Percentiles rank a stretch among this genome's conserved stretches.
Conservation (phyloP, 2,329 filamentous ascomycete species). For the Pseudogymnoascus sp. region DNA sequence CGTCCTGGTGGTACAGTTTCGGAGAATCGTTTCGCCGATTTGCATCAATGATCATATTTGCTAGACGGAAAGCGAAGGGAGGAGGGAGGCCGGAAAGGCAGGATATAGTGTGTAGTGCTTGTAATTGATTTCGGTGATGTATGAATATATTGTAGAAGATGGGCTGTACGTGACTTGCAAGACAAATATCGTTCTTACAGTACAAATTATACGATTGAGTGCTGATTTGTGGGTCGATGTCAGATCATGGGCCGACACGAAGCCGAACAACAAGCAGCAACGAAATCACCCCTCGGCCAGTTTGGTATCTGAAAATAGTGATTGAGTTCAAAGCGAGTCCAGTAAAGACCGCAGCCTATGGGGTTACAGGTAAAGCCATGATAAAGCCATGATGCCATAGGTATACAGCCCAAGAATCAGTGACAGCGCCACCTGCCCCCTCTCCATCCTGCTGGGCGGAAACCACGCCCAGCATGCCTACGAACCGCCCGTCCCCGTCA, state of each 20-base stretch:
- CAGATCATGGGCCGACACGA: not conserved
- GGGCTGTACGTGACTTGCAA: not conserved
- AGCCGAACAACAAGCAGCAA: not conserved
- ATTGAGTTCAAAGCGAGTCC: slow-evolving; percentile 8
- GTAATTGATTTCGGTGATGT: not conserved
- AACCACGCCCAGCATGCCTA: slow-evolving; percentile 1
- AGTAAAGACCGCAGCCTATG: slow-evolving; percentile 8
- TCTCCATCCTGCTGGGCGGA: slow-evolving; percentile 3
- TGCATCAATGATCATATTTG: not conserved
- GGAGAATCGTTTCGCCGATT: not conserved
- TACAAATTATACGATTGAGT: not conserved
- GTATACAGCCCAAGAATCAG: slow-evolving; percentile 6
- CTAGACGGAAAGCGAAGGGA: not conserved
- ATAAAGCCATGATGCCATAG: slow-evolving; percentile 1
- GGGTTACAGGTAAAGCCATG: slow-evolving; percentile 8
- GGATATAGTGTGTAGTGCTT: not conserved
- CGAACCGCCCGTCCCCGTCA: slow-evolving; percentile 6
- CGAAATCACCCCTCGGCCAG: not conserved
- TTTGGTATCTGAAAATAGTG: not conserved
- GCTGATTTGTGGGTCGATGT: not conserved
- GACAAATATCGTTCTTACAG: not conserved
- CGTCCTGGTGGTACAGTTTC: not conserved
- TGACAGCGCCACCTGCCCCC: slow-evolving; percentile 6
- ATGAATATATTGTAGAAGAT: not conserved
- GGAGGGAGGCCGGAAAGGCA: not conserved